These are phyloP conservation scores for Besnoitia besnoiti DNA, from an alignment of 169 alveolate genomes.

Conservation along the genomic window DNA sequence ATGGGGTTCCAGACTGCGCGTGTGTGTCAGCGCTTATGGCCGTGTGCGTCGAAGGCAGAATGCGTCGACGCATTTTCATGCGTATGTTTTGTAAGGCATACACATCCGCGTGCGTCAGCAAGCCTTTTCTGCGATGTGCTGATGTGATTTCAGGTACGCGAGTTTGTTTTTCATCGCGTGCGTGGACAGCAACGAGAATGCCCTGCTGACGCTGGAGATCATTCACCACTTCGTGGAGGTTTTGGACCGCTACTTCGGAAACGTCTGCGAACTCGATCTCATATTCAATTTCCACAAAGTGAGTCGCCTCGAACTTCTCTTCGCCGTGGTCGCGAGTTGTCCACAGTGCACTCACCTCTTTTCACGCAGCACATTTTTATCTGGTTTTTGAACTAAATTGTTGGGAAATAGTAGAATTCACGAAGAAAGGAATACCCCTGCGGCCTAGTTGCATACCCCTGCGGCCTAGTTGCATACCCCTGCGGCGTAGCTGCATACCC, in stretches of 20 bases:
- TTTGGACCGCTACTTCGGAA: conserved; percentile 97
- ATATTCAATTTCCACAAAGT: conserved; percentile 98
- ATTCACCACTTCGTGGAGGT: conserved; percentile 98
- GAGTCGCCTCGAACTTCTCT: neutral
- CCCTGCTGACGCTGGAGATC: conserved; percentile 93
- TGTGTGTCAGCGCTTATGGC: too few relatives aligned
- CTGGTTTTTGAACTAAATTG: too few relatives aligned
- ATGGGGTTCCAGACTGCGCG: too few relatives aligned
- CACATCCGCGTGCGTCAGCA: neutral
- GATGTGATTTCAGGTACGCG: conserved; percentile 90
- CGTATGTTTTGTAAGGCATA: neutral
- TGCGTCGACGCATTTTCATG: too few relatives aligned
- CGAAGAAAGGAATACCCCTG: too few relatives aligned
- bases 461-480: too few relatives aligned
- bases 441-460: too few relatives aligned
- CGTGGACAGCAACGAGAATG: conserved; percentile 96
- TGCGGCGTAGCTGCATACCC: too few relatives aligned
- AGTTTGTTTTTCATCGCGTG: conserved; percentile 97
- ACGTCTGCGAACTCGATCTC: conserved; percentile 99
- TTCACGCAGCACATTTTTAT: too few relatives aligned
- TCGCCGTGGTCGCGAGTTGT: neutral
- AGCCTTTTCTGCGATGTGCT: neutral
- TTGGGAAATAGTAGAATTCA: too few relatives aligned
- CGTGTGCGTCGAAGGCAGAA: too few relatives aligned
- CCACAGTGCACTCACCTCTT: neutral